These are phyloP conservation scores for Hypoxylon sp. DNA, from an alignment of 2,329 filamentous ascomycete genomes.

Conservation along the genomic window DNA sequence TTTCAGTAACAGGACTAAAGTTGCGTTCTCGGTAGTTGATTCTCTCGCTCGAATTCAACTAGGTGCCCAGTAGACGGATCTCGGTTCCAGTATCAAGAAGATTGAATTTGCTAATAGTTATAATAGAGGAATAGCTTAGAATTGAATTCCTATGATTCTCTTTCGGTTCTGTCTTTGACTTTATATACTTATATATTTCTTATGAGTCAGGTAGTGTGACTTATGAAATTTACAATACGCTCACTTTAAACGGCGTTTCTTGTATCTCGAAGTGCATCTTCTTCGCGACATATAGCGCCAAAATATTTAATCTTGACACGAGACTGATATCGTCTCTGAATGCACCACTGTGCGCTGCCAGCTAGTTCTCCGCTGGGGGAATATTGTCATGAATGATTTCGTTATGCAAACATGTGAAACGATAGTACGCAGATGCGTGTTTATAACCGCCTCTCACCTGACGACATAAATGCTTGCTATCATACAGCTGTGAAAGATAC, in stretches of 20 bases:
- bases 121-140: background rate
- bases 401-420: background rate
- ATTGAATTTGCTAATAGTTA: background rate
- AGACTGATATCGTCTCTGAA: background rate
- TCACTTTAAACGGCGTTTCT: slow-evolving; percentile 1
- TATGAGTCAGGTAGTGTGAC: background rate
- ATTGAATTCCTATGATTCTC: background rate
- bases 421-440: background rate
- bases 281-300: background rate
- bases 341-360: background rate
- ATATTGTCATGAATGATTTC: background rate
- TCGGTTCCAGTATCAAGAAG: background rate
- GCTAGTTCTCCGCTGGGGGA: no score
- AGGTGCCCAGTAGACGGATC: background rate
- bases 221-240: background rate
- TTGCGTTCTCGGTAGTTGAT: background rate
- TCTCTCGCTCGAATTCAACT: background rate
- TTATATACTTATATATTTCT: background rate
- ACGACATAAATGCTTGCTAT: background rate
- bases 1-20: no score
- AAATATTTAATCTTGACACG: background rate
- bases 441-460: background rate
- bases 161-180: background rate
- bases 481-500: background rate
- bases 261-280: background rate